phyloP scores from a whole-genome alignment of 768 basidiomycete species.

The Suillus paluster region DNA sequence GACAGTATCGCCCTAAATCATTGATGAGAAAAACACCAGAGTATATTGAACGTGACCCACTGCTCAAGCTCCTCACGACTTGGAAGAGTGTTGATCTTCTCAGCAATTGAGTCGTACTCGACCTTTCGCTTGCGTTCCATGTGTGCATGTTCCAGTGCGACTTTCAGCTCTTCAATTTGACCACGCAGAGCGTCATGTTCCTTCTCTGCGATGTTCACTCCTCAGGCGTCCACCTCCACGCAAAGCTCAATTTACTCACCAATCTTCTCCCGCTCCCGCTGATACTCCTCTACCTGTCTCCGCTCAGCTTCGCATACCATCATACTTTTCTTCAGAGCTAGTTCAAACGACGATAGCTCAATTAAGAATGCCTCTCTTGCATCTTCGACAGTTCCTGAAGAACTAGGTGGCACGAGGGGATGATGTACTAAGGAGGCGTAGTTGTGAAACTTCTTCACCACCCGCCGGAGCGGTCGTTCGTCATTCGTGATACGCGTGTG shows the following conservation, averaged over 20 bases:
- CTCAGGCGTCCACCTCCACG: background rate
- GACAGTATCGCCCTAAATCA: constrained; percentile 62
- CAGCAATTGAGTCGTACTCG: constrained; percentile 84
- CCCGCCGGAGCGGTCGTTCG: constrained; percentile 75
- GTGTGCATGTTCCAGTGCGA: constrained; percentile 78
- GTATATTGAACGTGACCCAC: constrained; percentile 48
- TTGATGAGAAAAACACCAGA: background rate
- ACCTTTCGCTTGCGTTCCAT: constrained; percentile 76
- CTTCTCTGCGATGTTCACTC: constrained; percentile 48
- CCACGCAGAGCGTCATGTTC: constrained; percentile 69
- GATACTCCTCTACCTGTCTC: constrained; percentile 84
- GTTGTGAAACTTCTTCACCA: constrained; percentile 81
- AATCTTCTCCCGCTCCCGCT: constrained; percentile 70
- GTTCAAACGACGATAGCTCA: constrained; percentile 76
- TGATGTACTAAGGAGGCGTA: constrained; percentile 64
- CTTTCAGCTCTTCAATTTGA: constrained; percentile 82
- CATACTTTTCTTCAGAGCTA: constrained; percentile 73
- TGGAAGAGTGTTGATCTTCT: constrained; percentile 80
- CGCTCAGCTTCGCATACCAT: constrained; percentile 89
- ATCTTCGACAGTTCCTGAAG: constrained; percentile 55
- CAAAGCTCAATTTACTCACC: constrained; percentile 49
- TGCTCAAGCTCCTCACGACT: constrained; percentile 75
- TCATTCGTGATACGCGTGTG: constrained; percentile 83
- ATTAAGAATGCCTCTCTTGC: constrained; percentile 79
- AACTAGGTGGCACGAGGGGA: constrained; percentile 40